Base-by-base conservation (phyloP, 805 yeast species). In the Komagataella pseudopastoris region DNA sequence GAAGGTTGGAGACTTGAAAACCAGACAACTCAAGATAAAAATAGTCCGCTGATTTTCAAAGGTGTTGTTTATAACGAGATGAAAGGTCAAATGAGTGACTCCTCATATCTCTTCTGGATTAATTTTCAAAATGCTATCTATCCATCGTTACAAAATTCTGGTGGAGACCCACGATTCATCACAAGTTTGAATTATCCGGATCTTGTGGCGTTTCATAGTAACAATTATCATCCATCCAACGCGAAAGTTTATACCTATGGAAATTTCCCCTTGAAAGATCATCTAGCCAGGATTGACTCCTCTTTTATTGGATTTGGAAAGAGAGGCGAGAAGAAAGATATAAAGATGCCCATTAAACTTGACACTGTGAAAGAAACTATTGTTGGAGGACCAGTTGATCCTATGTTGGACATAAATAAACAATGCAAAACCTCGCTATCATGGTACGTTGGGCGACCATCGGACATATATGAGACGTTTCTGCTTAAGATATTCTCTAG, bases 1-100 rank as follows among this genome's bases (percentile, higher is more conserved):
- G 99, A 93, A 68, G 99, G 99, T 44, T 93, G 99, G 99, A 80
- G 99, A 62, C 69, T 93, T 45, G 99, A 93, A 65, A 79, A 88
- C 57, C 77, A 76, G 51, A 74, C 72, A 51, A 66, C 80, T 5
- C 65, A 73, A 6, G 89, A 90, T 61, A 68, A 70, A 14, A 53
- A 59, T 0, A 74, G 87, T 12, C 85, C 88, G 1, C 62, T 93
- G 46, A 71, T 71, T 3, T 88, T 88, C 66, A 93, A 93, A 66
- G 99, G 99, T 48, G 99, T 93, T 39, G 99, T 93, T 2, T 93
- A 86, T 64, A 93, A 93, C 63, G 99, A 93, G 68, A 93, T 93
- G 99, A 93, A 93, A 67, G 99, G 99, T 6, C 97, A 91, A 66
- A 79, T 88, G 62, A 85, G 96, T 0, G 91, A 88, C 64, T 78